Conservation (phyloP, 192 early-diverging fungal genomes). For the Linnemannia schmuckeri region DNA sequence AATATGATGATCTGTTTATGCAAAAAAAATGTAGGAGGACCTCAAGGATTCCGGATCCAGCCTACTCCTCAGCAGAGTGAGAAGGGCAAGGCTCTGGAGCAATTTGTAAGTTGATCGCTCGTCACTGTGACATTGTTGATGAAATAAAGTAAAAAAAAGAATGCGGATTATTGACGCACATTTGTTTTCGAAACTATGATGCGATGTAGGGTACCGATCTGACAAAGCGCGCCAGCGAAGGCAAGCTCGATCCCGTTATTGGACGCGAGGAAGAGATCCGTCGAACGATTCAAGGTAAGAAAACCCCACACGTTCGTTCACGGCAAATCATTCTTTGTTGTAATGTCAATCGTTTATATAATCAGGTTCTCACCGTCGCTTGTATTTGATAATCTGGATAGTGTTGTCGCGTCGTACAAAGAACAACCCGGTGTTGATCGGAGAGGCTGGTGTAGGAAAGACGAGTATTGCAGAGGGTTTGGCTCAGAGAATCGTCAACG, state of each 20-base stretch:
- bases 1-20: neutral
- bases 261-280: conserved; percentile 85
- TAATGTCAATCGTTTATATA: neutral
- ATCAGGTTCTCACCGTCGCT: neutral
- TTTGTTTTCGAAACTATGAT: neutral
- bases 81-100: conserved; percentile 55
- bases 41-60: conserved; percentile 50
- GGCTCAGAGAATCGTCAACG: conserved; percentile 82
- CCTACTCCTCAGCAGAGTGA: conserved; percentile 42
- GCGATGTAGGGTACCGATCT: conserved; percentile 71
- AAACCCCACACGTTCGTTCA: neutral
- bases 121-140: too few relatives aligned
- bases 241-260: conserved; percentile 87
- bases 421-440: conserved; percentile 83
- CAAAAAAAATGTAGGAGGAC: conserved; percentile 18
- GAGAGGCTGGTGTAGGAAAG: conserved; percentile 84
- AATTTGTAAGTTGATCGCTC: conserved; percentile 39
- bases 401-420: conserved; percentile 80
- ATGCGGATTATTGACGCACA: neutral
- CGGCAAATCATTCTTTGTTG: neutral
- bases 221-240: conserved; percentile 78
- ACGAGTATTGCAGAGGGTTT: conserved; percentile 86
- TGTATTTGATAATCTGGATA: neutral
- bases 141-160: too few relatives aligned
- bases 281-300: conserved; percentile 78